Percentiles rank a stretch among this genome's conserved stretches.
Evolutionary conservation across 2,329 filamentous ascomycete species (phyloP).

Genomic region (Trichophyton simii): DNA sequence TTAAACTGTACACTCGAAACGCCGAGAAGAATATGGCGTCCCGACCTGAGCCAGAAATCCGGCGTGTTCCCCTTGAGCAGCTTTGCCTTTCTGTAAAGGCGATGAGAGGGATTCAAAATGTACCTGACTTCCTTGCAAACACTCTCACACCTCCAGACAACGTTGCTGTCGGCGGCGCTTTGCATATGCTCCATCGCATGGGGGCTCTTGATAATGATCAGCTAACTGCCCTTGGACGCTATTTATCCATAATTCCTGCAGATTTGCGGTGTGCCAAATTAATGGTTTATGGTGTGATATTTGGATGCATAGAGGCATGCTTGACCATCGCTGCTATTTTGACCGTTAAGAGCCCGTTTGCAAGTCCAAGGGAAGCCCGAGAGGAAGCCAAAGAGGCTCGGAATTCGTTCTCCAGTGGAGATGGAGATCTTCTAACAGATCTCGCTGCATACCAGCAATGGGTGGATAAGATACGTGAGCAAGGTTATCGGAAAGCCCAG

Average conservation of each 20-base stretch:
- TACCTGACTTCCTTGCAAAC: slow-evolving; percentile 66
- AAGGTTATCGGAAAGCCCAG: slow-evolving; percentile 37
- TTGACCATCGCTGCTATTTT: slow-evolving; percentile 83
- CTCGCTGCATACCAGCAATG: slow-evolving; percentile 73
- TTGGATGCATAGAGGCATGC: slow-evolving; percentile 79
- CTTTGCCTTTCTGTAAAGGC: slow-evolving; percentile 87
- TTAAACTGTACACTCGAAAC: slow-evolving; percentile 84
- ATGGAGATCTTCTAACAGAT: slow-evolving; percentile 83
- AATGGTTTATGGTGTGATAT: slow-evolving; percentile 88
- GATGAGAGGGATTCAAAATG: slow-evolving; percentile 72
- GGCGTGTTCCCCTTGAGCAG: slow-evolving; percentile 83
- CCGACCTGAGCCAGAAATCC: slow-evolving; percentile 84
- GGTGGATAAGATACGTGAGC: slow-evolving; percentile 50
- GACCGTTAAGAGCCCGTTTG: slow-evolving; percentile 77
- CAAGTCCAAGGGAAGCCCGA: slow-evolving; percentile 69
- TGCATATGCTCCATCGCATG: slow-evolving; percentile 68
- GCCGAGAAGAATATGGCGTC: slow-evolving; percentile 75
- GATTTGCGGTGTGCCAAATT: slow-evolving; percentile 88
- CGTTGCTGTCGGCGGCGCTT: slow-evolving; percentile 71
- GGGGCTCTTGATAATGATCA: slow-evolving; percentile 77
- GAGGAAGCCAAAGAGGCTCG: slow-evolving; percentile 70
- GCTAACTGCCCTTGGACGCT: slow-evolving; percentile 78
- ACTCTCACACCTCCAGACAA: slow-evolving; percentile 82
- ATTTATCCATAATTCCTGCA: slow-evolving; percentile 88
- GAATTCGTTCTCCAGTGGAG: slow-evolving; percentile 57